Percentiles rank a stretch among this genome's conserved stretches.
phyloP scores from a whole-genome alignment of 371 early-diverging fungal species.

The Apophysomyces sp. region DNA sequence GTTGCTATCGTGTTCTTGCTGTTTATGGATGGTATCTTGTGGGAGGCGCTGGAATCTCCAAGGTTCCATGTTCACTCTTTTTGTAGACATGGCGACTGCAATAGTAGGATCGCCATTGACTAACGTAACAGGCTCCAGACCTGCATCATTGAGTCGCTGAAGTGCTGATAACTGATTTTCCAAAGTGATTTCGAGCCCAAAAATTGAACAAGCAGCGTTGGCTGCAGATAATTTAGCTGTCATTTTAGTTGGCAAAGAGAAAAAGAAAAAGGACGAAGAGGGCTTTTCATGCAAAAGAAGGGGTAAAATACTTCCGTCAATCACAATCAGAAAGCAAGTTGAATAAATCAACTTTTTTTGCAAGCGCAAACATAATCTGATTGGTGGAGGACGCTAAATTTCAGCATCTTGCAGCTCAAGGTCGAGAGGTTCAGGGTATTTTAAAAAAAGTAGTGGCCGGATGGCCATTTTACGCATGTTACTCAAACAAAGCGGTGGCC shows the following conservation, averaged over 20 bases:
- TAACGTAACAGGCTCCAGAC: neutral
- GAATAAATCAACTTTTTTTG: too few species aligned
- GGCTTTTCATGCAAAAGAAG: too few species aligned
- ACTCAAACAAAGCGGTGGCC: too few species aligned
- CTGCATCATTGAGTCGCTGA: constrained; percentile 14
- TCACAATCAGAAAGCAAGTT: too few species aligned
- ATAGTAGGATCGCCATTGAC: constrained; percentile 6
- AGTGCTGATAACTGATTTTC: constrained; percentile 15
- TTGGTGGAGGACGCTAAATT: too few species aligned
- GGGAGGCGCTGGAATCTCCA: constrained; percentile 16
- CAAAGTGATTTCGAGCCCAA: constrained; percentile 22
- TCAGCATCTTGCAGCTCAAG: too few species aligned
- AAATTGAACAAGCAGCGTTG: constrained; percentile 18
- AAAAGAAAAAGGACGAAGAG: too few species aligned
- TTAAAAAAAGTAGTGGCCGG: neutral
- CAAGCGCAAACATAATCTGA: too few species aligned
- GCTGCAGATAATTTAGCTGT: constrained; percentile 20
- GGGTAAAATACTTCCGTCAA: too few species aligned
- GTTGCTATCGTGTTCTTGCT: constrained; percentile 16
- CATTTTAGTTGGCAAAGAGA: constrained; percentile 14
- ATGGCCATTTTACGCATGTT: neutral
- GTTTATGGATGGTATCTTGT: constrained; percentile 16
- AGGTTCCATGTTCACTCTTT: constrained; percentile 22
- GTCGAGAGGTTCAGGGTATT: too few species aligned
- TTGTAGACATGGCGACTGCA: constrained; percentile 16